Evolutionary conservation across 768 basidiomycete genomes (phyloP), one percentile per base, ranked within the genome.

Genomic region (Pisolithus orientalis): DNA sequence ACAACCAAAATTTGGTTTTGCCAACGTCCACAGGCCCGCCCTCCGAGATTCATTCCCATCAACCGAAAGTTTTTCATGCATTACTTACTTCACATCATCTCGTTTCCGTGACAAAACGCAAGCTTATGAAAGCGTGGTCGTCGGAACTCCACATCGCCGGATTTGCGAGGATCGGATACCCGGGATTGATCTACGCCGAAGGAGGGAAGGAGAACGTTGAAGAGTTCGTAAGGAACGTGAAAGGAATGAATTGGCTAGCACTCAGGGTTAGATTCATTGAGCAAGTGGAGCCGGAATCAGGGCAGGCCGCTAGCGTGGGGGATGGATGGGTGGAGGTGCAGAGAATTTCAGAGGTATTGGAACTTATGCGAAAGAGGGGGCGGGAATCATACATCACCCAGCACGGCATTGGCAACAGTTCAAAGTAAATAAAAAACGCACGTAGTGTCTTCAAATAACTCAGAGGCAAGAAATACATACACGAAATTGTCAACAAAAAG

Each of bases 181-280:
- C 87, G 11, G 87, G 86, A 4, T 72, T 87, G 43, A 85, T 90
- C 42, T 90, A 87, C 51, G 82, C 76, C n/a, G 73, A 82, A 62
- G 87, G 86, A 7, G 58, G 58, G 17, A 70, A 71, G 40, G 66
- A 72, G 7, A 68, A 77, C 44, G 70, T 88, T 11, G 76, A 83
- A 59, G 80, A 83, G 57, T 87, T 87, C 57, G 78, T 85, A 1
- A 68, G 62, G 17, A 84, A 83, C 48, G 77, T 89, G 50, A 87
- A 84, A 61, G 75, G 72, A 17, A 87, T 88, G 86, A 84, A 88
- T 59, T 90, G 87, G 88, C 70, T 89, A 0, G 87, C 87, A 9
- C 65, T 89, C 55, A 73, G 77, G 50, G 67, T 85, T 5, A 66
- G 87, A 24, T 84, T 87, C 58, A 62, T 82, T 17, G 83, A 85